Evolutionary conservation across 768 basidiomycete genomes (phyloP).

Genomic region (Tricholoma sp.): DNA sequence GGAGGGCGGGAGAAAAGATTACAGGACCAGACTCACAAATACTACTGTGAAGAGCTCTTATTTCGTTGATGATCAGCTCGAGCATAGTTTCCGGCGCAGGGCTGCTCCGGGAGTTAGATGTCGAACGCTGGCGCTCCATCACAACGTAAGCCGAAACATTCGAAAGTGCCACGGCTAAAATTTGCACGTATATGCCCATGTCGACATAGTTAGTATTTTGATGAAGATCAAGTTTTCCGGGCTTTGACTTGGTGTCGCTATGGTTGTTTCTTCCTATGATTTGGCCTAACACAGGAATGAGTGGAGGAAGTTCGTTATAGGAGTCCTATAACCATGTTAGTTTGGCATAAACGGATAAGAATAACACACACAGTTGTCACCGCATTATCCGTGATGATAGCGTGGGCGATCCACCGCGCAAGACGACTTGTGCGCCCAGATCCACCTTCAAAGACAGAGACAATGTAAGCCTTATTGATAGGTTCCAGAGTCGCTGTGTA

Average conservation of each 20-base stretch:
- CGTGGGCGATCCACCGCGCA: conserved; percentile 52
- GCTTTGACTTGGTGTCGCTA: conserved; percentile 18
- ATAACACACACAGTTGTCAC: conserved; percentile 19
- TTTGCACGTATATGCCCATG: conserved; percentile 47
- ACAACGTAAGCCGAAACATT: conserved; percentile 54
- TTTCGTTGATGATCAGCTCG: conserved; percentile 38
- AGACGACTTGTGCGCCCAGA: conserved; percentile 48
- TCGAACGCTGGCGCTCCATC: conserved; percentile 33
- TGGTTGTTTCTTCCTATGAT: conserved; percentile 36
- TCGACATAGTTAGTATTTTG: conserved; percentile 59
- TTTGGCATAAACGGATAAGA: background rate
- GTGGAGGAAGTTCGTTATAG: conserved; percentile 43
- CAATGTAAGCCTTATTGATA: conserved; percentile 43
- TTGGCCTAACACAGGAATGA: conserved; percentile 44
- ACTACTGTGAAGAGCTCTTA: conserved; percentile 52
- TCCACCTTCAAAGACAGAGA: conserved; percentile 49
- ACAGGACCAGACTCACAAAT: conserved; percentile 45
- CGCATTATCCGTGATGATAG: conserved; percentile 32
- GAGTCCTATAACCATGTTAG: conserved; percentile 26
- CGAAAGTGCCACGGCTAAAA: conserved; percentile 56
- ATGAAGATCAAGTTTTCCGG: conserved; percentile 47
- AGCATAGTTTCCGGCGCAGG: conserved; percentile 32
- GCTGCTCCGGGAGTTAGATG: conserved; percentile 6
- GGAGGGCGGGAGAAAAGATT: background rate
- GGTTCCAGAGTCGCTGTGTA: conserved; percentile 37